Evolutionary conservation across 768 basidiomycete genomes (phyloP).

Genomic region (Hericium alpestre): DNA sequence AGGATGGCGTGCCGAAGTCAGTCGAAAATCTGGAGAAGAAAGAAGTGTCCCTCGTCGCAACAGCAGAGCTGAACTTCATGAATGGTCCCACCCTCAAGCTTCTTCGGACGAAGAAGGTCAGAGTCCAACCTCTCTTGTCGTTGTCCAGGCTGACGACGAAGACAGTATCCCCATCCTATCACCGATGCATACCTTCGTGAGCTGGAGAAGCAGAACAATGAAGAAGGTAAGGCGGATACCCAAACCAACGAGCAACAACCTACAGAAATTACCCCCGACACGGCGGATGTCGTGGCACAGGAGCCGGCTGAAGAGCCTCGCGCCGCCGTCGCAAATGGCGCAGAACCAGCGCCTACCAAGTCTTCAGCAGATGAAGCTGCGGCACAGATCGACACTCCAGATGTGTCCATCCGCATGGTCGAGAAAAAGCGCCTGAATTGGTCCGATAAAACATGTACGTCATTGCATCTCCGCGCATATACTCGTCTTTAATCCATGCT

Average conservation of each 20-base stretch:
- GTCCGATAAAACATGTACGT: conserved; percentile 75
- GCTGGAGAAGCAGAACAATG: conserved; percentile 21
- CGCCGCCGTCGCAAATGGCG: not conserved
- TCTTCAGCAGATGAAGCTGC: conserved; percentile 14
- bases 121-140: conserved; percentile 6
- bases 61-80: conserved; percentile 63
- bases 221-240: not conserved
- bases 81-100: conserved; percentile 45
- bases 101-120: conserved; percentile 60
- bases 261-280: not conserved
- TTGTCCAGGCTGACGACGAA: not conserved
- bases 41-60: conserved; percentile 32
- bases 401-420: conserved; percentile 54
- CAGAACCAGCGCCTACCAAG: conserved; percentile 8
- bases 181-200: conserved; percentile 52
- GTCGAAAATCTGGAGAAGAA: conserved; percentile 51
- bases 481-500: conserved; percentile 24
- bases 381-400: conserved; percentile 45
- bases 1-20: conserved; percentile 33
- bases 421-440: conserved; percentile 88
- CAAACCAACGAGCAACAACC: not conserved
- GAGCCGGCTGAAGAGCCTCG: conserved; percentile 3
- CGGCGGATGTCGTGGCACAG: conserved; percentile 12
- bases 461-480: not conserved
- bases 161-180: conserved; percentile 56